A percentile compares a stretch with the other conserved stretches of the same genome.
These are phyloP conservation scores for Thymus mandschuricus DNA, from an alignment of 257 asterid species.

Conservation along the genomic window DNA sequence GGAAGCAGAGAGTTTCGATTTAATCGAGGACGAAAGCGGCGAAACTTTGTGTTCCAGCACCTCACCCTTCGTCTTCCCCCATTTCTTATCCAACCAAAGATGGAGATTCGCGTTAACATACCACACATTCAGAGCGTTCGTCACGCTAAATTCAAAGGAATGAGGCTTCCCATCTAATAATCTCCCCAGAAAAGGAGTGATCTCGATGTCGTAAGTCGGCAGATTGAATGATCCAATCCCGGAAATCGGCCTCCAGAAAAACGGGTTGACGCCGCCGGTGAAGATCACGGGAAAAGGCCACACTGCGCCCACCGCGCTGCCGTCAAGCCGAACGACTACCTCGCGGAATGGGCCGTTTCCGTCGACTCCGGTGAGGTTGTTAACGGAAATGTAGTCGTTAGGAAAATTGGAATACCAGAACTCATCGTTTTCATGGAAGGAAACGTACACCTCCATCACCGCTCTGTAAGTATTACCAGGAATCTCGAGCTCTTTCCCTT, in stretches of 20 bases:
- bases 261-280: constrained; percentile 82
- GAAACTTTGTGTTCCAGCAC: constrained; percentile 20
- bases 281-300: constrained; percentile 82
- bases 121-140: constrained; percentile 59
- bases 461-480: constrained; percentile 45
- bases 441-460: too few relatives aligned
- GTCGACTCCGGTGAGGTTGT: constrained; percentile 41
- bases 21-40: constrained; percentile 33
- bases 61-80: constrained; percentile 45
- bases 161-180: constrained; percentile 64
- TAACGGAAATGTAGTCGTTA: constrained; percentile 51
- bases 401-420: constrained; percentile 75
- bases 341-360: constrained; percentile 90
- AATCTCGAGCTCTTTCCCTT: constrained; percentile 22
- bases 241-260: constrained; percentile 74
- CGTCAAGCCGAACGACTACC: constrained; percentile 59
- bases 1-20: too few relatives aligned
- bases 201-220: constrained; percentile 73
- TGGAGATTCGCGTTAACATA: constrained; percentile 64
- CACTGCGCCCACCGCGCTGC: constrained; percentile 50
- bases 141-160: constrained; percentile 38
- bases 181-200: constrained; percentile 61
- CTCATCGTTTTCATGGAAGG: constrained; percentile 76
- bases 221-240: constrained; percentile 80
- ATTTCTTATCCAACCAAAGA: constrained; percentile 56